These are phyloP conservation scores for Saprolegnia diclina DNA, from an alignment of 352 stramenopile genomes.

Conservation along the genomic window DNA sequence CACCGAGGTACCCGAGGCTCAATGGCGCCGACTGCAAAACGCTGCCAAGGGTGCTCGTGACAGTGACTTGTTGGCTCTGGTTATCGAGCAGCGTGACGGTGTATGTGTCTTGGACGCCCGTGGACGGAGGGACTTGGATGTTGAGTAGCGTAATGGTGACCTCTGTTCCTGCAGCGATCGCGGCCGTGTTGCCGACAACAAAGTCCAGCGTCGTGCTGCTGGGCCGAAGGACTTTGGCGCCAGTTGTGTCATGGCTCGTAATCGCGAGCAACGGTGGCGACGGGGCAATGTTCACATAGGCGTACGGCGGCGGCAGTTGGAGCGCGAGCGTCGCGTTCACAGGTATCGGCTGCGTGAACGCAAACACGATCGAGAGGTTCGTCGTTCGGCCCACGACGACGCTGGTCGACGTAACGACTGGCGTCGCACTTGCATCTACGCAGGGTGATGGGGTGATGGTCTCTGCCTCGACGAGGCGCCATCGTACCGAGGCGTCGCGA, in stretches of 20 bases:
- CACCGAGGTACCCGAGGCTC: neutral
- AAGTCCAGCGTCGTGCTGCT: neutral
- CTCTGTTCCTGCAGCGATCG: neutral
- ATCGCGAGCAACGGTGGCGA: neutral
- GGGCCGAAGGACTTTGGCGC: neutral
- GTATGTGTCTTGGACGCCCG: slow-evolving; percentile 9
- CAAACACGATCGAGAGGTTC: neutral
- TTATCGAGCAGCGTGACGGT: neutral
- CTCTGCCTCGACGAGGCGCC: neutral
- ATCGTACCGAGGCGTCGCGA: neutral
- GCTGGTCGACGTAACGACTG: neutral
- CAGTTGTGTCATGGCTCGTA: neutral
- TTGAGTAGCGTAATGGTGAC: neutral
- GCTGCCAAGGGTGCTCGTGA: neutral
- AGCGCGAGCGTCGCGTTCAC: slow-evolving; percentile 8
- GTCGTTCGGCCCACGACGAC: neutral
- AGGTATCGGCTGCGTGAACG: neutral
- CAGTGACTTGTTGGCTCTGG: neutral
- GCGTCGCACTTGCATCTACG: neutral
- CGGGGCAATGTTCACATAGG: slow-evolving; percentile 9
- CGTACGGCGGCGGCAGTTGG: slow-evolving; percentile 8
- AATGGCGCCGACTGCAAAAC: neutral
- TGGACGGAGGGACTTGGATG: neutral
- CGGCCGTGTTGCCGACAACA: neutral
- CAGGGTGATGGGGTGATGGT: neutral